These are phyloP conservation scores for Schizochytrium sp. DNA, from an alignment of 108 stramenopile genomes.

Conservation along the genomic window DNA sequence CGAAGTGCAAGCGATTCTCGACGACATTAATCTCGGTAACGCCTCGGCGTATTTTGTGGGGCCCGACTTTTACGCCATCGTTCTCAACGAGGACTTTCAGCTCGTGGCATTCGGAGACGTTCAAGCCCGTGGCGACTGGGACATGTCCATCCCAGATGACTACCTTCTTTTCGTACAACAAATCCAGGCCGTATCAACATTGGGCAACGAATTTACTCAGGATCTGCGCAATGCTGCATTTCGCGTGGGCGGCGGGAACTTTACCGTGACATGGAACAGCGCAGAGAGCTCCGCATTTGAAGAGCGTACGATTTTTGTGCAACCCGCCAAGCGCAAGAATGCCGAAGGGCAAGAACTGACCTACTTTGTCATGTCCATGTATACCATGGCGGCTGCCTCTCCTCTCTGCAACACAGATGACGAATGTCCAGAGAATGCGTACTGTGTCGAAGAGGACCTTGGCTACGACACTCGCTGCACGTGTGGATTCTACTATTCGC, in stretches of 20 bases:
- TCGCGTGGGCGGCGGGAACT: not conserved
- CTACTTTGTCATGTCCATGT: not conserved
- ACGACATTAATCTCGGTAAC: not conserved
- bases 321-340: not conserved
- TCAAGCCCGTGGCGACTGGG: not conserved
- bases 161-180: not conserved
- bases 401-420: not conserved
- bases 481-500: not conserved
- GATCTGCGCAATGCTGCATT: not conserved
- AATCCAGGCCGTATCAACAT: not conserved
- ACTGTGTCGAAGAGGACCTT: not conserved
- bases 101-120: not conserved
- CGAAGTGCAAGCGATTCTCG: not conserved
- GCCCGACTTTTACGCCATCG: not conserved
- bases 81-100: not conserved
- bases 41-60: not conserved
- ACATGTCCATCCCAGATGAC: not conserved
- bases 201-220: not conserved
- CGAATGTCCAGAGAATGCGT: not conserved
- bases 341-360: not conserved
- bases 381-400: not conserved
- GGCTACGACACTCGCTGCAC: not conserved
- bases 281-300: not conserved
- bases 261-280: not conserved
- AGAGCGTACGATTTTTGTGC: not conserved